A percentile compares a stretch with the other conserved stretches of the same genome.
Evolutionary conservation across 2,329 filamentous ascomycete species (phyloP).

Genomic region (Thielaviopsis ethacetica): DNA sequence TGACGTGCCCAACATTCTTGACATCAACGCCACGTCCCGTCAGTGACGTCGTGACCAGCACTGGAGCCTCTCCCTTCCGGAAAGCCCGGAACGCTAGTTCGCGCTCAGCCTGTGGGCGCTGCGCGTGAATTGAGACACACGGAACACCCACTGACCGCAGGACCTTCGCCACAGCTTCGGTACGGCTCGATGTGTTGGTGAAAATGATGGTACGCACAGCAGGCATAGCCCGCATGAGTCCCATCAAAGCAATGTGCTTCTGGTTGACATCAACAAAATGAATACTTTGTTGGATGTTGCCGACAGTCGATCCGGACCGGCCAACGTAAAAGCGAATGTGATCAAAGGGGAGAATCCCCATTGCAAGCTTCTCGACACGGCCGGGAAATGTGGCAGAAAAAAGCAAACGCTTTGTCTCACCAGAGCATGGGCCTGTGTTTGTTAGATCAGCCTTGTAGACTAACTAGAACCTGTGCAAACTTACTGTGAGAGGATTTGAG

Average conservation of each 20-base stretch:
- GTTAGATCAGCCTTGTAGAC: conserved; percentile 15
- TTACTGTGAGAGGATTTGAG: conserved; percentile 46
- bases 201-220: conserved; percentile 78
- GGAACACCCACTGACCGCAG: conserved; percentile 68
- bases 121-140: conserved; percentile 73
- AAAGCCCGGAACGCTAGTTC: conserved; percentile 85
- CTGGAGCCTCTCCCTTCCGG: conserved; percentile 54
- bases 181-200: conserved; percentile 62
- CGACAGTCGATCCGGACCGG: conserved; percentile 65
- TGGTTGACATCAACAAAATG: conserved; percentile 44
- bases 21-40: conserved; percentile 82
- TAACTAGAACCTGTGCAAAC: conserved; percentile 4
- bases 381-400: conserved; percentile 94
- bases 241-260: conserved; percentile 57
- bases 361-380: conserved; percentile 57
- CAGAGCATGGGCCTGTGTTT: neutral
- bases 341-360: conserved; percentile 54
- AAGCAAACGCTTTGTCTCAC: conserved; percentile 37
- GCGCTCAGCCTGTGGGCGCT: conserved; percentile 77
- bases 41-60: conserved; percentile 75
- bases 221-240: conserved; percentile 52
- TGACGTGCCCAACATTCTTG: conserved; percentile 70
- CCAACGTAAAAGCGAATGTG: conserved; percentile 75
- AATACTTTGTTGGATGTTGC: conserved; percentile 68
- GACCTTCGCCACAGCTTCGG: conserved; percentile 76